Base-by-base conservation (phyloP, 2,329 filamentous ascomycete species). In the Cordyceps militaris region DNA sequence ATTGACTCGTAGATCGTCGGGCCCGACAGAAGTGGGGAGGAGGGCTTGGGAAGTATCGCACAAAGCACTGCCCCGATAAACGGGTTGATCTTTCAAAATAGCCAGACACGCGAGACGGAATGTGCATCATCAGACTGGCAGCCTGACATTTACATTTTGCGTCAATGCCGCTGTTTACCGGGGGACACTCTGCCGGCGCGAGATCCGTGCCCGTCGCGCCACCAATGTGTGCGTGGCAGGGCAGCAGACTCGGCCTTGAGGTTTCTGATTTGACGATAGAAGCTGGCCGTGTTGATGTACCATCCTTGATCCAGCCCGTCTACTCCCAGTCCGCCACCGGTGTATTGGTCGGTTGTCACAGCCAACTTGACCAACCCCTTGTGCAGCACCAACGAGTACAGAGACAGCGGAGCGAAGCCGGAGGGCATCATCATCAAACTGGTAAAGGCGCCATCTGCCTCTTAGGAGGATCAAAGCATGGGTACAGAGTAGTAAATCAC, bases 151-250 rank as follows among this genome's bases (percentile, higher is more conserved):
- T 75, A 66, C 86, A 89, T 4, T 77, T 71, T 2, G 74, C 61
- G 44, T 83, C 80, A 59, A 80, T 76, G 3, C 70, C 73, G 11
- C 70, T 73, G n/a, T 34, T 61, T 2, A 71, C 65, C 34, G 73
- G 71, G 3, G 80, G 81, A 59, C 85, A 90, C 19, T 76, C 81
- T 64, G 80, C 75, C 23, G 79, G 79, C 65, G 84, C 82, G 7
- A 91, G 77, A 46, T 83, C 71, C 13, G 87, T 87, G 34, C 88
- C 88, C 3, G 80, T 78, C 19, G 81, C 82, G 24, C 89, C 88
- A 62, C 87, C 88, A 59, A 92, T 79, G 61, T 88, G 84, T 69
- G 87, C 79, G 70, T 93, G 88, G 5, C 83, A 81, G 66, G 92
- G n/a, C n/a, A n/a, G n/a, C n/a, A n/a, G n/a, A n/a, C n/a, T 54